Conservation (phyloP, 495 filamentous ascomycete genomes). For the Thermochaetoides thermophila region DNA sequence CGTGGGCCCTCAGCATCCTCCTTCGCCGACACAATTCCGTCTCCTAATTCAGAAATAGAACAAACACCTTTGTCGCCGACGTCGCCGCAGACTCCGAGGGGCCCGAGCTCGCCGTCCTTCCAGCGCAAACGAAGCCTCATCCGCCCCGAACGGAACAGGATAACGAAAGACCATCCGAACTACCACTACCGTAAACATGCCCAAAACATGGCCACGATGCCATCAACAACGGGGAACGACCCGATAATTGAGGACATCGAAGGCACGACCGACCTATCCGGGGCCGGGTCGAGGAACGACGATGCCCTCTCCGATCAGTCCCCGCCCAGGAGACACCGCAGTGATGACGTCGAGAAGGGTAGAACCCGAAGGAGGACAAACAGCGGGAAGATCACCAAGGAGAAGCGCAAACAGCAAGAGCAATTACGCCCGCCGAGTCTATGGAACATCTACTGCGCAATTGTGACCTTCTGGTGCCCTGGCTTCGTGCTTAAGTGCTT, state of each 20-base stretch:
- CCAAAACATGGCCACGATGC: slow-evolving; percentile 71
- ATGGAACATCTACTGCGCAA: slow-evolving; percentile 89
- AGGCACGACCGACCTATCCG: slow-evolving; percentile 30
- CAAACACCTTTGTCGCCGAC: slow-evolving; percentile 28
- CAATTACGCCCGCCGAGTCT: slow-evolving; percentile 65
- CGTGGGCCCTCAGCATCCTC: slow-evolving; percentile 35
- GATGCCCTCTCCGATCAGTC: slow-evolving; percentile 25
- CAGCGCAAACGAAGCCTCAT: slow-evolving; percentile 71
- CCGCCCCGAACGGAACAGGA: slow-evolving; percentile 69
- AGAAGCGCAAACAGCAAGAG: slow-evolving; percentile 44
- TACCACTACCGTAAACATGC: slow-evolving; percentile 90
- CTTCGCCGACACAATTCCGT: slow-evolving; percentile 33
- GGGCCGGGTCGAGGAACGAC: slow-evolving; percentile 22
- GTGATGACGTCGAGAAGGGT: slow-evolving; percentile 23
- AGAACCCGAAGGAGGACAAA: slow-evolving; percentile 17
- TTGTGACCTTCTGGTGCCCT: slow-evolving; percentile 91
- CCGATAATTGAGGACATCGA: slow-evolving; percentile 60
- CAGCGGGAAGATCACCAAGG: slow-evolving; percentile 37
- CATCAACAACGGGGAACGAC: slow-evolving; percentile 84
- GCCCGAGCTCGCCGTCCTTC: too few species aligned
- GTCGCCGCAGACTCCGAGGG: slow-evolving; percentile 19
- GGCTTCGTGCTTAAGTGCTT: slow-evolving; percentile 71
- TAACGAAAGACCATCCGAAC: slow-evolving; percentile 75
- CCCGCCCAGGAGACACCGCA: slow-evolving; percentile 15
- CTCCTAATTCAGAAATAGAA: slow-evolving; percentile 33